A percentile compares a stretch with the other conserved stretches of the same genome.
phyloP scores from a whole-genome alignment of 1,139 yeast species.

The Yamadazyma jaroonii region DNA sequence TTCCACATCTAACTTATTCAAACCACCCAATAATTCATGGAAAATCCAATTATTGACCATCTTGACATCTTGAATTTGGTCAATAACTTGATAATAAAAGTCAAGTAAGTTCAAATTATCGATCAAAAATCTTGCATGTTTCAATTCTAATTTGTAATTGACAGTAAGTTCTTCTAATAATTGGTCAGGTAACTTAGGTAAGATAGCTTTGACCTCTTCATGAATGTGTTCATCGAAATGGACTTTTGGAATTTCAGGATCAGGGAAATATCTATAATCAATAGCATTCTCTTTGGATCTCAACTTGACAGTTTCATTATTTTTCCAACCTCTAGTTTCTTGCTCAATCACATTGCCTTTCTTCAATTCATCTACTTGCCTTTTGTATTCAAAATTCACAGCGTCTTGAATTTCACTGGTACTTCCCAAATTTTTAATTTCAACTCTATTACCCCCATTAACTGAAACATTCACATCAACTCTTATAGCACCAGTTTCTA shows the following conservation, averaged over 20 bases:
- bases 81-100: constrained; percentile 51
- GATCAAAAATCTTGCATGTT: constrained; percentile 68
- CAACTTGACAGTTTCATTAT: constrained; percentile 57
- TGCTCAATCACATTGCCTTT: constrained; percentile 38
- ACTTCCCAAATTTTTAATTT: constrained; percentile 84
- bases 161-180: constrained; percentile 47
- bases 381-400: constrained; percentile 64
- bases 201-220: constrained; percentile 29
- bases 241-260: constrained; percentile 76
- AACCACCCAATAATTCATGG: constrained; percentile 74
- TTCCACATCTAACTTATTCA: constrained; percentile 52
- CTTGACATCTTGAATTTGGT: constrained; percentile 11
- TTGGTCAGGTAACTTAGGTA: constrained; percentile 69
- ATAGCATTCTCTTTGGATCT: constrained; percentile 78
- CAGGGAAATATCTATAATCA: constrained; percentile 94
- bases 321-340: constrained; percentile 95
- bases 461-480: constrained; percentile 91
- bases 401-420: constrained; percentile 81
- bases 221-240: constrained; percentile 37
- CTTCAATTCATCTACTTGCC: constrained; percentile 54
- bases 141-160: constrained; percentile 52
- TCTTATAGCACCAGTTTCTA: constrained; percentile 93
- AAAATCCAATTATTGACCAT: constrained; percentile 76
- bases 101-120: constrained; percentile 41
- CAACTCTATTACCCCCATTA: constrained; percentile 69